Conservation (phyloP, 345 rosid genomes). For the Noccaea caerulescens region DNA sequence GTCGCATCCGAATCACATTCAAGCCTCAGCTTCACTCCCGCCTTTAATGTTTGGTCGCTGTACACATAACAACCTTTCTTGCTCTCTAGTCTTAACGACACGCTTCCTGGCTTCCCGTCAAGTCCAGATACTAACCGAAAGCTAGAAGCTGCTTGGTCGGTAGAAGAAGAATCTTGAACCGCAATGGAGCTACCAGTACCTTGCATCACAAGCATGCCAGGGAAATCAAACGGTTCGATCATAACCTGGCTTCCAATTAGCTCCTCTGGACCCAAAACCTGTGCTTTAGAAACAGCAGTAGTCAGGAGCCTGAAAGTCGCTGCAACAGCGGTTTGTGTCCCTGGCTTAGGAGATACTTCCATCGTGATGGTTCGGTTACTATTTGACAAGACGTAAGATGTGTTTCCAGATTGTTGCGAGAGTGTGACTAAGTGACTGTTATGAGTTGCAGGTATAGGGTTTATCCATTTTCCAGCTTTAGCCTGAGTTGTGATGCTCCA, state of each 20-base stretch:
- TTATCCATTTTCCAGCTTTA: constrained; percentile 57
- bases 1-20: constrained; percentile 52
- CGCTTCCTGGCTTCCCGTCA: constrained; percentile 58
- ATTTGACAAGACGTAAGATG: constrained; percentile 58
- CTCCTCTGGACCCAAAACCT: constrained; percentile 42
- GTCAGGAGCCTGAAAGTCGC: constrained; percentile 75
- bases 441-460: constrained; percentile 56
- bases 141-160: constrained; percentile 38
- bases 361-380: constrained; percentile 67
- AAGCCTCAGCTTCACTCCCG: constrained; percentile 52
- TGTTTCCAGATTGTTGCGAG: constrained; percentile 58
- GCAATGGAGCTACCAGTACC: constrained; percentile 48
- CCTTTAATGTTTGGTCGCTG: constrained; percentile 46
- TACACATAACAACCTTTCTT: constrained; percentile 64
- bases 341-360: constrained; percentile 54
- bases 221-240: constrained; percentile 80
- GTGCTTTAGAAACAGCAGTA: constrained; percentile 27
- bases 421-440: constrained; percentile 63
- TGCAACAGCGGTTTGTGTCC: constrained; percentile 60
- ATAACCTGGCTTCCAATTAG: constrained; percentile 57
- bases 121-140: constrained; percentile 68
- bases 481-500: constrained; percentile 67
- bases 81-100: constrained; percentile 62
- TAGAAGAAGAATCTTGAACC: constrained; percentile 45
- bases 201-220: constrained; percentile 69